Conservation (phyloP, 2,329 filamentous ascomycete species). For the Alternaria triticimaculans region DNA sequence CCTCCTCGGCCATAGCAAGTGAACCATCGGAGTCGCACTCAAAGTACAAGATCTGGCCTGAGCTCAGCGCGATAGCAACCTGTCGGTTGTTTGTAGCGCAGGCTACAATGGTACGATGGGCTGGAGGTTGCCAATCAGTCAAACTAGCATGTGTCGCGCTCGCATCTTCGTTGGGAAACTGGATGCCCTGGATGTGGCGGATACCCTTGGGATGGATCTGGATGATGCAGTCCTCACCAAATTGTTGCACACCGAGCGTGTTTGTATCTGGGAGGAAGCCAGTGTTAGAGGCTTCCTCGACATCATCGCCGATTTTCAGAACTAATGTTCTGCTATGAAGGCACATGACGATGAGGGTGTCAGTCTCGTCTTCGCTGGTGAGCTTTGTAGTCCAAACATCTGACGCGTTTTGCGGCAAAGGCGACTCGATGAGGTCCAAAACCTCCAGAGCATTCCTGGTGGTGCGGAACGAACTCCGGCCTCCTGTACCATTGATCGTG, state of each 20-base stretch:
- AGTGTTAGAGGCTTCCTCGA: slow-evolving; percentile 93
- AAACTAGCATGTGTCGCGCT: slow-evolving; percentile 62
- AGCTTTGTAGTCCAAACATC: slow-evolving; percentile 96
- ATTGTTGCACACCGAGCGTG: slow-evolving; percentile 89
- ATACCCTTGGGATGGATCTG: slow-evolving; percentile 98
- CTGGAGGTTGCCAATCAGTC: slow-evolving; percentile 92
- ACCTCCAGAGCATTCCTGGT: slow-evolving; percentile 93
- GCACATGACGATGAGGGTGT: slow-evolving; percentile 94
- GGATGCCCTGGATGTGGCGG: slow-evolving; percentile 78
- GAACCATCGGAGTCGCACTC: slow-evolving; percentile 94
- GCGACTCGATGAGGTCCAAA: slow-evolving; percentile 93
- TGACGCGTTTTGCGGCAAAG: slow-evolving; percentile 84
- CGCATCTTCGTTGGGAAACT: slow-evolving; percentile 33
- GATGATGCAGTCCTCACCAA: slow-evolving; percentile 90
- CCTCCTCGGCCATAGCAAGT: slow-evolving; percentile 90
- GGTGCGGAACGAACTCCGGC: slow-evolving; percentile 87
- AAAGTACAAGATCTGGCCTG: slow-evolving; percentile 96
- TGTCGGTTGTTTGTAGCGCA: slow-evolving; percentile 93
- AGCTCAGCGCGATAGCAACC: slow-evolving; percentile 91
- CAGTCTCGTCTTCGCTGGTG: slow-evolving; percentile 79
- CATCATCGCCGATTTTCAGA: slow-evolving; percentile 93
- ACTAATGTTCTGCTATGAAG: slow-evolving; percentile 90
- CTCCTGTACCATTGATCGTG: slow-evolving; percentile 85
- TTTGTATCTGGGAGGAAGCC: slow-evolving; percentile 88
- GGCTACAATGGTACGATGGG: slow-evolving; percentile 93